These are phyloP conservation scores for Rhizomucor miehei DNA, from an alignment of 371 early-diverging fungal genomes.

Conservation along the genomic window DNA sequence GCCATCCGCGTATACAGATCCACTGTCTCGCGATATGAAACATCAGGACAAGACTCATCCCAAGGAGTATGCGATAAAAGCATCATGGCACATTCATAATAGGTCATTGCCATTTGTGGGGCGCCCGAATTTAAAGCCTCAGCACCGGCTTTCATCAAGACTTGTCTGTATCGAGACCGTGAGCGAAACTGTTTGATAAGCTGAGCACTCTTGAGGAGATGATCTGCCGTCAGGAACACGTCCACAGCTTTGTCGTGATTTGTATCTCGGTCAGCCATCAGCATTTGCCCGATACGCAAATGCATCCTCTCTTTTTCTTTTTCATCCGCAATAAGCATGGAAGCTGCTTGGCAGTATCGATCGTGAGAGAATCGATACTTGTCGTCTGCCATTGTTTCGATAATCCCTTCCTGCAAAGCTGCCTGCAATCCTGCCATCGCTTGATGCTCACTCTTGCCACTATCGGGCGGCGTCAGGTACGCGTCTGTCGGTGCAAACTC, in stretches of 20 bases:
- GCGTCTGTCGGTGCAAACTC: too few species aligned
- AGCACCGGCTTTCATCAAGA: slow-evolving; percentile 31
- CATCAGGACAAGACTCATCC: slow-evolving; percentile 24
- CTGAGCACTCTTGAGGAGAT: slow-evolving; percentile 31
- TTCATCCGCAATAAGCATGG: slow-evolving; percentile 27
- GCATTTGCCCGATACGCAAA: slow-evolving; percentile 27
- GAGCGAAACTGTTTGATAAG: slow-evolving; percentile 17
- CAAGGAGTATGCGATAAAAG: slow-evolving; percentile 24
- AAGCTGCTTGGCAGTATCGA: slow-evolving; percentile 42
- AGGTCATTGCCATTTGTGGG: slow-evolving; percentile 20
- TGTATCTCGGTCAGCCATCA: slow-evolving; percentile 16
- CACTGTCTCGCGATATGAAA: slow-evolving; percentile 34
- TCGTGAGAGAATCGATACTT: slow-evolving; percentile 46
- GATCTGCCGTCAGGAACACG: slow-evolving; percentile 32
- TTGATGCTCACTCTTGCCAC: slow-evolving; percentile 1
- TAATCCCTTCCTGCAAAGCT: slow-evolving; percentile 41
- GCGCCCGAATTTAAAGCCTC: slow-evolving; percentile 35
- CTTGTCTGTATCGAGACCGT: slow-evolving; percentile 15
- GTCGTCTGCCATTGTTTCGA: slow-evolving; percentile 37
- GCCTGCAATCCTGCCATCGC: slow-evolving; percentile 43
- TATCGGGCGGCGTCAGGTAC: too few species aligned
- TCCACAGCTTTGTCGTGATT: slow-evolving; percentile 19
- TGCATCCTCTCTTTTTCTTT: slow-evolving; percentile 33
- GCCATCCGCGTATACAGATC: slow-evolving; percentile 32
- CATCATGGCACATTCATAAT: slow-evolving; percentile 28